Conservation (phyloP, 2,329 filamentous ascomycete species). For the Allantophomopsis cytisporea region DNA sequence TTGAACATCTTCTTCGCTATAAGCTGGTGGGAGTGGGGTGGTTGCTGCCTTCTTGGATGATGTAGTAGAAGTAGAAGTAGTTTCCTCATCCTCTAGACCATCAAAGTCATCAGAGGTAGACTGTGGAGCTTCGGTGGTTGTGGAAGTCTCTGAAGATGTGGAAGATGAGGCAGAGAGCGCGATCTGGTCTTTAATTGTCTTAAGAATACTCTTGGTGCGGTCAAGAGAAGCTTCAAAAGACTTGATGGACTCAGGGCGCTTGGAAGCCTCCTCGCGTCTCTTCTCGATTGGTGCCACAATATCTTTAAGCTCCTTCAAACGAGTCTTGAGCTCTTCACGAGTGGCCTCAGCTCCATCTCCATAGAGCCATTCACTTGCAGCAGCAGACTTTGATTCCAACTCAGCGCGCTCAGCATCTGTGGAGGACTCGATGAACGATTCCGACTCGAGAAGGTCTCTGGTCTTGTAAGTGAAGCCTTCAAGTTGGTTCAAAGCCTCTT, state of each 20-base stretch:
- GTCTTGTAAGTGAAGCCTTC: slow-evolving; percentile 86
- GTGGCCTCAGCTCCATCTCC: slow-evolving; percentile 67
- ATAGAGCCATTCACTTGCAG: slow-evolving; percentile 81
- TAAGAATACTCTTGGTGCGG: slow-evolving; percentile 56
- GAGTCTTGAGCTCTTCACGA: slow-evolving; percentile 60
- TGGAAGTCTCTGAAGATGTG: slow-evolving; percentile 20
- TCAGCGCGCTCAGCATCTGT: slow-evolving; percentile 51
- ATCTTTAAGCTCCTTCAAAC: slow-evolving; percentile 62
- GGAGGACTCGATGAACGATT: slow-evolving; percentile 58
- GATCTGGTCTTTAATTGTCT: slow-evolving; percentile 58
- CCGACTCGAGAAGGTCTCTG: slow-evolving; percentile 68
- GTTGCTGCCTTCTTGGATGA: slow-evolving; percentile 22
- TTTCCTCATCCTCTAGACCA: slow-evolving; percentile 66
- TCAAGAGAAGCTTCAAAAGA: slow-evolving; percentile 57
- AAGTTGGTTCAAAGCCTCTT: slow-evolving; percentile 85
- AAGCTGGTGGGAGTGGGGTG: slow-evolving; percentile 50
- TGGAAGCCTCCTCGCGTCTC: slow-evolving; percentile 57
- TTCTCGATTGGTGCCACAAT: slow-evolving; percentile 67
- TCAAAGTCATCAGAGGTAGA: slow-evolving; percentile 42
- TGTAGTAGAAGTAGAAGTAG: slow-evolving; percentile 17
- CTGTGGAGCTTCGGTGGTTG: slow-evolving; percentile 33
- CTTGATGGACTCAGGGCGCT: slow-evolving; percentile 58
- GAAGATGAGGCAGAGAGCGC: slow-evolving; percentile 49
- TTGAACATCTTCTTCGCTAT: slow-evolving; percentile 59
- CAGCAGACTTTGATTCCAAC: slow-evolving; percentile 55